Evolutionary conservation across 2,329 filamentous ascomycete species (phyloP), one percentile per base, ranked within the genome.

Genomic region (Bipolaris oryzae): DNA sequence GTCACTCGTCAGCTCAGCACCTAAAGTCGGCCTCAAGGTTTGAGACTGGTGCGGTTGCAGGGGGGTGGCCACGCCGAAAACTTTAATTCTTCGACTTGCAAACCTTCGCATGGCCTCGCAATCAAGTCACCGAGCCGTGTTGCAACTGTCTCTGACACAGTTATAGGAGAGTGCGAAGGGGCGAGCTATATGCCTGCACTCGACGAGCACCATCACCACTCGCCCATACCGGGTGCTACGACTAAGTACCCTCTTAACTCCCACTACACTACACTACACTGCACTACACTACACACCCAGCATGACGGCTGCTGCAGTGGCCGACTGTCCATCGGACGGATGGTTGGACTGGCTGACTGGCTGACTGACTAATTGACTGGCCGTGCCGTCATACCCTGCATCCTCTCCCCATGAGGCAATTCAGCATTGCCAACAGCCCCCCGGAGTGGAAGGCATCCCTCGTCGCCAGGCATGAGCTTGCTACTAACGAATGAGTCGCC

Each of bases 11-110:
- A 70, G 62, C 60, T 63, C 64, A 62, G 68, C 66, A 58, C 61
- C 57, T 55, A 63, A 67, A 67, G 66, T 53, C 63, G 66, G 66
- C 65, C 63, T 60, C 63, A 68, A 67, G 70, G 67, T 70, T 72
- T 74, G 72, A 71, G 73, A 74, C 70, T 72, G 71, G 67, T 69
- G 72, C 67, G 61, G 73, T 71, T 67, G 65, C 72, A 74, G 70
- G 72, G 71, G 66, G 70, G 64, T 61, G 69, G 66, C 59, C 61
- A 66, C 64, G 70, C 64, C 67, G 61, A 73, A 74, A 74, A 75
- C 71, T 73, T 71, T 73, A 71, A 73, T 73, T 69, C 57, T 38
- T 53, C 55, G 58, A 53, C 62, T 63, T 61, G 57, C 57, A 69
- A 71, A 71, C 70, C 66, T 71, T 73, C 64, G 57, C 61, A 58